A percentile compares a stretch with the other conserved stretches of the same genome.
Evolutionary conservation across 495 filamentous ascomycete species (phyloP).

Genomic region (Monascus purpureus): DNA sequence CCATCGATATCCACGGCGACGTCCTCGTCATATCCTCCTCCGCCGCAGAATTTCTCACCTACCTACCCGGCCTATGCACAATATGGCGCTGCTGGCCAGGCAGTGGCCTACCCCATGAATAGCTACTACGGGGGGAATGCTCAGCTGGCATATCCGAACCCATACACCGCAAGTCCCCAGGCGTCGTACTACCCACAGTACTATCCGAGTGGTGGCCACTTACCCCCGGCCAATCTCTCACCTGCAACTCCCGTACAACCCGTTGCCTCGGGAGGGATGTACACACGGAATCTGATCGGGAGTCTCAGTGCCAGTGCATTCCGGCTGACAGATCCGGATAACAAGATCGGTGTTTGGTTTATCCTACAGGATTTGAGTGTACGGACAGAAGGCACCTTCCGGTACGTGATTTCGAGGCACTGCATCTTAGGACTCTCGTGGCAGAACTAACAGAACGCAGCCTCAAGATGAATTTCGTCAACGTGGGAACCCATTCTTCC

Average conservation of each 20-base stretch:
- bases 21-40: constrained; percentile 60
- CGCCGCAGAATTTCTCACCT: constrained; percentile 27
- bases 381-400: constrained; percentile 78
- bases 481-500: constrained; percentile 45
- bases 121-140: constrained; percentile 26
- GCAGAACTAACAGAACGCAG: constrained; percentile 15
- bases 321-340: constrained; percentile 64
- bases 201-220: constrained; percentile 18
- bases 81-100: constrained; percentile 27
- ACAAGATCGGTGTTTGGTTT: constrained; percentile 91
- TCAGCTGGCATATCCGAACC: constrained; percentile 24
- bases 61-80: constrained; percentile 23
- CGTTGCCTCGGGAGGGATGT: constrained; percentile 61
- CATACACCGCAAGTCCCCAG: constrained; percentile 28
- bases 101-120: constrained; percentile 26
- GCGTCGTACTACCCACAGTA: constrained; percentile 26
- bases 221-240: constrained; percentile 23
- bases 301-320: constrained; percentile 86
- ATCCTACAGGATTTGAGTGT: constrained; percentile 93
- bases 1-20: constrained; percentile 81
- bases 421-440: constrained; percentile 1
- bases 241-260: constrained; percentile 20
- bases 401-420: constrained; percentile 37
- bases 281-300: constrained; percentile 90
- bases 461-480: constrained; percentile 70